A percentile compares a stretch with the other conserved stretches of the same genome.
Evolutionary conservation across 345 rosid species (phyloP).

Genomic region (Arabis alpina): DNA sequence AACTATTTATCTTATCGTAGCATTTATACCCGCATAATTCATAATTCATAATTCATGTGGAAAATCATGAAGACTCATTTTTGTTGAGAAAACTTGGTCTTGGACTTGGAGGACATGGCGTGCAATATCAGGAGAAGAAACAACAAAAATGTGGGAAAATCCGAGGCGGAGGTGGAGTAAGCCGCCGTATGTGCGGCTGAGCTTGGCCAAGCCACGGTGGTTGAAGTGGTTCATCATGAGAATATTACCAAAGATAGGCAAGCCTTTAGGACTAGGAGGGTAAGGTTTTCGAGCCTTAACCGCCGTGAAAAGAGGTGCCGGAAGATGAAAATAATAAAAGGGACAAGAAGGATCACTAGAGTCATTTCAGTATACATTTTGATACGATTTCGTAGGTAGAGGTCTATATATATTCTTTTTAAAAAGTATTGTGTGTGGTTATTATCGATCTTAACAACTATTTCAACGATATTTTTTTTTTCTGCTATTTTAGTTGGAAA

Average conservation of each 20-base stretch:
- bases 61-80: too few species aligned
- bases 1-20: too few species aligned
- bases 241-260: slow-evolving; percentile 78
- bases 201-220: slow-evolving; percentile 68
- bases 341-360: neutral
- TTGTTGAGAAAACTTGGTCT: slow-evolving; percentile 58
- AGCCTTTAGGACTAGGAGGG: slow-evolving; percentile 85
- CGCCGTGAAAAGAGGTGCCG: slow-evolving; percentile 25
- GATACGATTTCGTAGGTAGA: neutral
- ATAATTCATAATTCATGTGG: too few species aligned
- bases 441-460: neutral
- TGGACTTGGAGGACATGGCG: slow-evolving; percentile 74
- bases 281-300: slow-evolving; percentile 40
- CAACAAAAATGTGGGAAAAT: slow-evolving; percentile 51
- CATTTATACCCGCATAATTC: too few species aligned
- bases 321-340: neutral
- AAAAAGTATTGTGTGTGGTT: neutral
- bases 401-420: neutral
- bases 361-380: slow-evolving; percentile 5
- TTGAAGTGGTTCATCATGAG: slow-evolving; percentile 70
- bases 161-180: slow-evolving; percentile 65
- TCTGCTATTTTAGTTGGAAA: neutral
- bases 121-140: slow-evolving; percentile 68
- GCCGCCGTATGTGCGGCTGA: slow-evolving; percentile 59
- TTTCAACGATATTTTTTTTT: neutral